These are phyloP conservation scores for Penicillium sp. DNA, from an alignment of 2,329 filamentous ascomycete species.

Conservation along the genomic window DNA sequence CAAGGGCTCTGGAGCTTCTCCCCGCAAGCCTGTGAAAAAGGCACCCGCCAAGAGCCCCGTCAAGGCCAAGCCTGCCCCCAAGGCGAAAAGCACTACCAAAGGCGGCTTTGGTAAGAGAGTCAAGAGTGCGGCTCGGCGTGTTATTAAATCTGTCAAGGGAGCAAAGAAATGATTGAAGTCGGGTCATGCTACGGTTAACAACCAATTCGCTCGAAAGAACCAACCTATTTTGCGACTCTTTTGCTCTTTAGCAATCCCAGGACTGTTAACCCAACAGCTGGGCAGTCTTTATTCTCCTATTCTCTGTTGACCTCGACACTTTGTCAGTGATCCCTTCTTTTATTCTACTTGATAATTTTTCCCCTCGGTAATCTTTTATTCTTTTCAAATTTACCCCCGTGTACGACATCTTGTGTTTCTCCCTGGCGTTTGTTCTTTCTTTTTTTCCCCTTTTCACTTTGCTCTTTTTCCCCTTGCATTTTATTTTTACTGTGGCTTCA, in stretches of 20 bases:
- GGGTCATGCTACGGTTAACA: not conserved
- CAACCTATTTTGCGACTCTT: not conserved
- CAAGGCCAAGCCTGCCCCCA: conserved; percentile 14
- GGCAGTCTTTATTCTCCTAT: not conserved
- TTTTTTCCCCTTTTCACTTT: not conserved
- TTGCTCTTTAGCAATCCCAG: not conserved
- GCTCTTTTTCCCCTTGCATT: not conserved
- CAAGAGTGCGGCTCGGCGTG: conserved; percentile 14
- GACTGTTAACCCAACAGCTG: not conserved
- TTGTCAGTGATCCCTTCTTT: not conserved
- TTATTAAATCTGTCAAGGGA: conserved; percentile 20
- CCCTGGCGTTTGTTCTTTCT: not conserved
- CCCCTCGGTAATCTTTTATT: not conserved
- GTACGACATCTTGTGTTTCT: not conserved
- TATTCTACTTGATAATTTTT: not conserved
- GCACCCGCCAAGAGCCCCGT: conserved; percentile 12
- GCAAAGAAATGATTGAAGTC: conserved; percentile 5
- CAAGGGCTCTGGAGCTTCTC: conserved; percentile 18
- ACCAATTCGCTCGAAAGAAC: not conserved
- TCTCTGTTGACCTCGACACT: not conserved
- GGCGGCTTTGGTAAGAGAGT: conserved; percentile 15
- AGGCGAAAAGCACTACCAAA: conserved; percentile 7
- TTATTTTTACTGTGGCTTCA: not conserved
- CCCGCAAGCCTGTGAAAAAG: conserved; percentile 14
- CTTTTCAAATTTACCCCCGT: conserved; percentile 8